Base-by-base conservation (phyloP, 2,329 filamentous ascomycete species). In the Ceratocystis diversiconidia region DNA sequence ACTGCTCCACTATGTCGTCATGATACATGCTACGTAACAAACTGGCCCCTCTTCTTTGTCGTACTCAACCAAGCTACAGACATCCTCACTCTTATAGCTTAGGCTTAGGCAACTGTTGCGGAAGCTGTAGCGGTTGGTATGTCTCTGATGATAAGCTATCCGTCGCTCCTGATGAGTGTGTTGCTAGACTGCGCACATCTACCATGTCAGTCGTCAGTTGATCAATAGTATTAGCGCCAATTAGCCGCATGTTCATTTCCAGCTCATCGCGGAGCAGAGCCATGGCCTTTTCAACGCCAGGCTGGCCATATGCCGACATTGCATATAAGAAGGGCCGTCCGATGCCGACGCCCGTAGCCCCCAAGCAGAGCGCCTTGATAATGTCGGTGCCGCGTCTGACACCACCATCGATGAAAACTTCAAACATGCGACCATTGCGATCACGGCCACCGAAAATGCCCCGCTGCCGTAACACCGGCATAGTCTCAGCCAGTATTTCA, bases 231-330 rank as follows among this genome's bases (percentile, higher is more conserved):
- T 81, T 83, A 67, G 85, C 89, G 8, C 94, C 94, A 70, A 99
- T 90, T 69, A 99, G 78, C 5, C 94, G 85, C 94, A 99, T 97
- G 73, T 92, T 94, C 92, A 97, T 97, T 78, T 95, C 91, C 84
- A 99, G 89, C 81, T 99, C 94, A 72, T 97, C 94, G 78, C 89
- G 91, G 70, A 96, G 81, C 67, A 96, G 78, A 75, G 91, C 88
- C 88, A 97, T 96, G 41, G 94, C 94, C 43, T 90, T 83, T 72
- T 95, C 89, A 22, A 97, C 92, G 69, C 94, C 94, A 1, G 86
- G 80, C 67, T 90, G 77, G 1, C 94, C 94, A 72, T 97, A 97
- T 8, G 90, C 85, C 69, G 87, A 89, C 92, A 99, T 97, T 72
- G 94, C 92, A 73, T 92, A 99, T 68, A 99, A 77, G 79, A 99